These are phyloP conservation scores for Pythium rishiriense DNA, from an alignment of 352 stramenopile species.

Conservation along the genomic window DNA sequence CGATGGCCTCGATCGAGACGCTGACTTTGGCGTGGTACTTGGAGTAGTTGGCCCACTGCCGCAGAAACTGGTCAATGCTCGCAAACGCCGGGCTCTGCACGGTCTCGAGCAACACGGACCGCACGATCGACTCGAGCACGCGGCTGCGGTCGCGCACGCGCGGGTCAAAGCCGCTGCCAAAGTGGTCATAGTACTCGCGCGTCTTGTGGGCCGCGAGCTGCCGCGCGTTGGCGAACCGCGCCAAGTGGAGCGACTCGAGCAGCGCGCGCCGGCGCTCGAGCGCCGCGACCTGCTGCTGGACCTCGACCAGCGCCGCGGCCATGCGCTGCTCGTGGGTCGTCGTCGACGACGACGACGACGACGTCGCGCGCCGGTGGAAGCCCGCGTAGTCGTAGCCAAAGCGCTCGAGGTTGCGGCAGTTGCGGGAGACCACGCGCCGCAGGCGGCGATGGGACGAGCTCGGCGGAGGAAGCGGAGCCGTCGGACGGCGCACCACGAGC, in stretches of 20 bases:
- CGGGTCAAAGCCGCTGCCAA: conserved; percentile 47
- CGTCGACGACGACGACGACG: too few relatives aligned
- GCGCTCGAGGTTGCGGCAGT: conserved; percentile 41
- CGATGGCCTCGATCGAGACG: conserved; percentile 36
- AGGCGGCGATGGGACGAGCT: background rate
- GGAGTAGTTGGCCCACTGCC: conserved; percentile 65
- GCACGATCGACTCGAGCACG: conserved; percentile 40
- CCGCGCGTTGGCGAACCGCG: conserved; percentile 42
- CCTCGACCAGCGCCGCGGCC: conserved; percentile 28
- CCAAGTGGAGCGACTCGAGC: conserved; percentile 42
- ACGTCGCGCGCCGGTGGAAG: conserved; percentile 31
- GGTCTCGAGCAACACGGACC: conserved; percentile 47
- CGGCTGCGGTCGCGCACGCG: conserved; percentile 17
- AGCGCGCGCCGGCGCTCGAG: conserved; percentile 50
- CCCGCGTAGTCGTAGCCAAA: conserved; percentile 31
- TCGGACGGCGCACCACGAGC: background rate
- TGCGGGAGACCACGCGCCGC: conserved; percentile 34
- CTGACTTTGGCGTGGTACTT: conserved; percentile 51
- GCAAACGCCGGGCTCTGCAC: conserved; percentile 54
- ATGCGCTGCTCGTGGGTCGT: conserved; percentile 31
- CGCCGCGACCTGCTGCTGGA: conserved; percentile 43
- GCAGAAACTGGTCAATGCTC: conserved; percentile 51
- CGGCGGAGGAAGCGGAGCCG: background rate
- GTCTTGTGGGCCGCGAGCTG: conserved; percentile 44
- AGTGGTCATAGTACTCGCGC: conserved; percentile 50